These are phyloP conservation scores for Harrya chromipes DNA, from an alignment of 768 basidiomycete species.

Conservation along the genomic window DNA sequence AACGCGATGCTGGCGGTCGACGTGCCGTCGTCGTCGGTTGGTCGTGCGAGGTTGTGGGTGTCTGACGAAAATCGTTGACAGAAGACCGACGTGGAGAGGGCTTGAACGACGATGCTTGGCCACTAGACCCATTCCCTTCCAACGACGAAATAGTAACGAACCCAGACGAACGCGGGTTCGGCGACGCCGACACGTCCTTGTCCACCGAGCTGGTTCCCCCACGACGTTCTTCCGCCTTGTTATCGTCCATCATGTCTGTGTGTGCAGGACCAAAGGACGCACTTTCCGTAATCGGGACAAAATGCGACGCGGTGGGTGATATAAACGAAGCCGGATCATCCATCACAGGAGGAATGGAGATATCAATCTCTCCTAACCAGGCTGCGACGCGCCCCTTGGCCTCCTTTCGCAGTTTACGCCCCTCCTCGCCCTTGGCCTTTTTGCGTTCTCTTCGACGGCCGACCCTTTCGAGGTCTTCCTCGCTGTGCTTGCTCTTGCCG, in stretches of 20 bases:
- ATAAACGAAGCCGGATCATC: constrained; percentile 37
- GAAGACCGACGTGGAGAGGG: constrained; percentile 20
- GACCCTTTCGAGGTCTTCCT: constrained; percentile 26
- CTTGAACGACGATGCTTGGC: constrained; percentile 6
- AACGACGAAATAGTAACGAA: constrained; percentile 65
- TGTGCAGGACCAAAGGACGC: constrained; percentile 18
- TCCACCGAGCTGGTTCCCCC: constrained; percentile 5
- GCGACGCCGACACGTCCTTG: constrained; percentile 36
- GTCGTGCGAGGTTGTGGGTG: constrained; percentile 1
- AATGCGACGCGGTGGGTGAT: constrained; percentile 29
- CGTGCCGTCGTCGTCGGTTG: background rate
- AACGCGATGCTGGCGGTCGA: constrained; percentile 4
- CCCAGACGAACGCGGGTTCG: constrained; percentile 74
- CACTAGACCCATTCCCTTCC: constrained; percentile 25
- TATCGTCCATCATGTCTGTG: constrained; percentile 4
- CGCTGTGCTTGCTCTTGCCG: constrained; percentile 25
- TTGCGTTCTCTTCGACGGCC: constrained; percentile 26
- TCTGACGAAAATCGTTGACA: constrained; percentile 18
- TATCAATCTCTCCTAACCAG: constrained; percentile 70
- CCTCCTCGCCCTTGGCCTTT: constrained; percentile 35
- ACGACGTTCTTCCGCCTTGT: constrained; percentile 3
- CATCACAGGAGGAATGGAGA: constrained; percentile 46
- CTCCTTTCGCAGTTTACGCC: constrained; percentile 38
- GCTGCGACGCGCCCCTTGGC: constrained; percentile 74
- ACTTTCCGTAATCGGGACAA: constrained; percentile 25